These are phyloP conservation scores for Diaporthe velutina DNA, from an alignment of 2,329 filamentous ascomycete species.

Conservation along the genomic window DNA sequence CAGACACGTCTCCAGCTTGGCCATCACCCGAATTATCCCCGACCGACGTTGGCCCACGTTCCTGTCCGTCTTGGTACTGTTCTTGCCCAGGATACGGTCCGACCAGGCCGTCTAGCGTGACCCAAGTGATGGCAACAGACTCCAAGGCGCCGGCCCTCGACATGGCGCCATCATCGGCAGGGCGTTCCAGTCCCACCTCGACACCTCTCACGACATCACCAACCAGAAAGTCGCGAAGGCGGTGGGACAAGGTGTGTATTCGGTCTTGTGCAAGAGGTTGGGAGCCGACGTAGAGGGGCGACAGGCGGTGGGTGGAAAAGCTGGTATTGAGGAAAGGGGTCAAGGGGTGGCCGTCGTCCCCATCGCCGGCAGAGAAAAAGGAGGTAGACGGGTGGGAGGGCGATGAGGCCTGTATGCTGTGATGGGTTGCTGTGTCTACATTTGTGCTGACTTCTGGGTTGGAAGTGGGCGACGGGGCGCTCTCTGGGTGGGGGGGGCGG, in stretches of 20 bases:
- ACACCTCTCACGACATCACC: slow-evolving; percentile 73
- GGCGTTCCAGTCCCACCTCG: slow-evolving; percentile 62
- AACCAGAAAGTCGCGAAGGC: slow-evolving; percentile 67
- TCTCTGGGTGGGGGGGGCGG: slow-evolving; percentile 5
- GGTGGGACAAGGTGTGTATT: slow-evolving; percentile 59
- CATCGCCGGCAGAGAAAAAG: slow-evolving; percentile 34
- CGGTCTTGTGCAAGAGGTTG: slow-evolving; percentile 53
- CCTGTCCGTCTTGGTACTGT: slow-evolving; percentile 36
- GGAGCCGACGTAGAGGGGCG: slow-evolving; percentile 63
- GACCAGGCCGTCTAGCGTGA: slow-evolving; percentile 49
- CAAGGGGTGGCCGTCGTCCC: slow-evolving; percentile 43
- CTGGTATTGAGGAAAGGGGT: slow-evolving; percentile 69
- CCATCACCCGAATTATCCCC: neutral
- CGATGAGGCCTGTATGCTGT: slow-evolving; percentile 5
- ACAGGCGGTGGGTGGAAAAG: slow-evolving; percentile 68
- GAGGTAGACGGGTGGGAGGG: slow-evolving; percentile 30
- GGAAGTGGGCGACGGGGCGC: neutral
- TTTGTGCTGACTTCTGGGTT: neutral
- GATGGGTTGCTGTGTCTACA: neutral
- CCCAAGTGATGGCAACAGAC: slow-evolving; percentile 62
- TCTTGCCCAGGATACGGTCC: slow-evolving; percentile 43
- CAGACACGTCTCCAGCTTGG: slow-evolving; percentile 24
- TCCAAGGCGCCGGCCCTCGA: slow-evolving; percentile 59
- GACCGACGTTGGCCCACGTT: slow-evolving; percentile 32
- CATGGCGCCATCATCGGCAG: slow-evolving; percentile 53